These are phyloP conservation scores for Pleurotus citrinopileatus DNA, from an alignment of 768 basidiomycete genomes.

Conservation along the genomic window DNA sequence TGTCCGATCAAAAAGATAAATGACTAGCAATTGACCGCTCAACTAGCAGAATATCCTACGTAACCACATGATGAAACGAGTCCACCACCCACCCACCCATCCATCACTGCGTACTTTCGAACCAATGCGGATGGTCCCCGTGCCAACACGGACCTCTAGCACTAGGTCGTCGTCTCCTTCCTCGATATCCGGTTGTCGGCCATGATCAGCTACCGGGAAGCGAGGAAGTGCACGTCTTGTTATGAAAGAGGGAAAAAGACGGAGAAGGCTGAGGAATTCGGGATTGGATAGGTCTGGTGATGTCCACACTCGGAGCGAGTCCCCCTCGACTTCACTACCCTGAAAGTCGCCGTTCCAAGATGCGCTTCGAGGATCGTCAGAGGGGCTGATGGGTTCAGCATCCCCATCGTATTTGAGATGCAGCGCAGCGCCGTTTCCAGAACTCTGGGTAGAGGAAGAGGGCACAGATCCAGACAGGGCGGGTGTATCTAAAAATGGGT, in stretches of 20 bases:
- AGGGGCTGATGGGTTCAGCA: conserved; percentile 17
- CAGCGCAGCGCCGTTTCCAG: conserved; percentile 29
- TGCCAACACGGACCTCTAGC: conserved; percentile 69
- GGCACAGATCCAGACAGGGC: conserved; percentile 51
- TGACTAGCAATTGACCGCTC: conserved; percentile 6
- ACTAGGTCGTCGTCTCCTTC: conserved; percentile 59
- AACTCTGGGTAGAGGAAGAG: conserved; percentile 51
- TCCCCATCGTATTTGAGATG: conserved; percentile 24
- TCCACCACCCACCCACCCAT: conserved; percentile 81
- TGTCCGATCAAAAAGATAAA: conserved; percentile 2
- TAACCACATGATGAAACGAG: conserved; percentile 77
- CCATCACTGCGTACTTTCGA: conserved; percentile 53
- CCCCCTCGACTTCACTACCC: conserved; percentile 30
- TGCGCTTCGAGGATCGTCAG: conserved; percentile 6
- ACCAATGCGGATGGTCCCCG: conserved; percentile 83
- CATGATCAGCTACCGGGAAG: conserved; percentile 47
- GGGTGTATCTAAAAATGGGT: conserved; percentile 78
- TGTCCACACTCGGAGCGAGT: conserved; percentile 75
- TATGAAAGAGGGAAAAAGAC: conserved; percentile 77
- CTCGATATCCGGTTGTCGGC: conserved; percentile 57
- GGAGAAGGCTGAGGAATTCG: conserved; percentile 66
- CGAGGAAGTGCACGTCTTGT: conserved; percentile 68
- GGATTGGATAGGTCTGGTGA: conserved; percentile 76
- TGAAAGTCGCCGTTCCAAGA: conserved; percentile 13
- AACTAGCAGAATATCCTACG: conserved; percentile 70